Percentiles rank a stretch among this genome's conserved stretches.
Conservation (phyloP, 2,329 filamentous ascomycete species). For the Fusarium bactridioides region DNA sequence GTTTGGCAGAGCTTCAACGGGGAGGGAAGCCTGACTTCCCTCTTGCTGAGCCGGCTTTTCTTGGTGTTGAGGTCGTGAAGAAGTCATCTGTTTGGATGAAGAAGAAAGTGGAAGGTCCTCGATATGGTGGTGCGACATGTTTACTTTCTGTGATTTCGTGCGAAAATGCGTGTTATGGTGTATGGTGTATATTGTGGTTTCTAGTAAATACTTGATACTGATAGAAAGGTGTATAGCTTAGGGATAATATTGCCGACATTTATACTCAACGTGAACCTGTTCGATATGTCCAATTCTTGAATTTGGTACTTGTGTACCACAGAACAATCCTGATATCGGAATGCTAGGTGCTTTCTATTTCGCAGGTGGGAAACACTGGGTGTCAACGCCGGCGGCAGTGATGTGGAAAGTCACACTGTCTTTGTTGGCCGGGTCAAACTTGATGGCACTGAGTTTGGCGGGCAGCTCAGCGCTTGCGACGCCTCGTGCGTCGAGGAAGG, state of each 20-base stretch:
- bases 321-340: background rate
- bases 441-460: no score
- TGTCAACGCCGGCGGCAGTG: no score
- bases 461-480: no score
- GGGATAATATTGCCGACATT: accelerated
- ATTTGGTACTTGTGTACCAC: background rate
- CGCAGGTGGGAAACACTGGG: no score
- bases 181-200: accelerated
- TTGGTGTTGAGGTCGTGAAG: no score
- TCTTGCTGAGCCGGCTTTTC: background rate
- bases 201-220: background rate
- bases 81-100: background rate
- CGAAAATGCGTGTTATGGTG: accelerated
- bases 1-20: background rate
- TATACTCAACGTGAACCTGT: background rate
- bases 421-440: no score
- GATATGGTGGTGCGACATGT: background rate
- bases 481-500: no score
- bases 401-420: no score
- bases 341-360: background rate
- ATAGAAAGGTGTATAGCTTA: accelerated
- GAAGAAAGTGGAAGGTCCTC: background rate
- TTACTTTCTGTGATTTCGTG: accelerated
- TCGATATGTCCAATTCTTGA: no score
- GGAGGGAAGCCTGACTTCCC: background rate